Conservation (phyloP, 352 stramenopile genomes). For the Phytophthora gonapodyides region DNA sequence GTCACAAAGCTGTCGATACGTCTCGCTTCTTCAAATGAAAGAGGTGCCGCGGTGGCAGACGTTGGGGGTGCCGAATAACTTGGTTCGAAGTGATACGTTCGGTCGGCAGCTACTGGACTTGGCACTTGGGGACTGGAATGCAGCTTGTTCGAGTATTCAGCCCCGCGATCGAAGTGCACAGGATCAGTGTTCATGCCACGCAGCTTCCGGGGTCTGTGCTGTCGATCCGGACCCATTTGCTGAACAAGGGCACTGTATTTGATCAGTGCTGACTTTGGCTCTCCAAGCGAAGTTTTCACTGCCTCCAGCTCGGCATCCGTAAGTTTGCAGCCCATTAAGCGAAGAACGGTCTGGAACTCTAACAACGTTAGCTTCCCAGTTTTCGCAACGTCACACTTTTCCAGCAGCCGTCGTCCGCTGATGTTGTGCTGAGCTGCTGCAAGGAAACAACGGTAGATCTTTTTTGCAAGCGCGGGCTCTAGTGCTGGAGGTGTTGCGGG, state of each 20-base stretch:
- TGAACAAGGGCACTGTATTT: conserved; percentile 57
- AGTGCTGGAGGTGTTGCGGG: conserved; percentile 13
- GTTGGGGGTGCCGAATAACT: conserved; percentile 1
- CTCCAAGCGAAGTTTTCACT: conserved; percentile 55
- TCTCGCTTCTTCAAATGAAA: conserved; percentile 50
- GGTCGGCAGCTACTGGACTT: conserved; percentile 22
- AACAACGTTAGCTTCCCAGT: conserved; percentile 61
- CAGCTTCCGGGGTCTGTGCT: conserved; percentile 32
- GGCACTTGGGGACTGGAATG: conserved; percentile 9
- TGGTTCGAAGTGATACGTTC: conserved; percentile 13
- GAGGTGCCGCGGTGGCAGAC: conserved; percentile 1
- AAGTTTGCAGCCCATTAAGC: conserved; percentile 72
- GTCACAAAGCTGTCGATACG: conserved; percentile 47
- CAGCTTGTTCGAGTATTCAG: conserved; percentile 21
- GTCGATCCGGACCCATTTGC: conserved; percentile 43
- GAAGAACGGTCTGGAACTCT: conserved; percentile 80
- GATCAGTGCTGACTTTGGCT: conserved; percentile 44
- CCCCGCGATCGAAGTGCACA: conserved; percentile 19
- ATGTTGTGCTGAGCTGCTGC: conserved; percentile 74
- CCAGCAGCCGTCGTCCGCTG: conserved; percentile 67
- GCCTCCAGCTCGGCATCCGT: conserved; percentile 53
- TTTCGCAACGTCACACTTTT: conserved; percentile 67
- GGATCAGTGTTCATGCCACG: conserved; percentile 14
- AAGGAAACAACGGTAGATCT: conserved; percentile 73
- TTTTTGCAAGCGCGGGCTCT: conserved; percentile 47